phyloP scores from a whole-genome alignment of 257 asterid species.

The Phtheirospermum japonicum region DNA sequence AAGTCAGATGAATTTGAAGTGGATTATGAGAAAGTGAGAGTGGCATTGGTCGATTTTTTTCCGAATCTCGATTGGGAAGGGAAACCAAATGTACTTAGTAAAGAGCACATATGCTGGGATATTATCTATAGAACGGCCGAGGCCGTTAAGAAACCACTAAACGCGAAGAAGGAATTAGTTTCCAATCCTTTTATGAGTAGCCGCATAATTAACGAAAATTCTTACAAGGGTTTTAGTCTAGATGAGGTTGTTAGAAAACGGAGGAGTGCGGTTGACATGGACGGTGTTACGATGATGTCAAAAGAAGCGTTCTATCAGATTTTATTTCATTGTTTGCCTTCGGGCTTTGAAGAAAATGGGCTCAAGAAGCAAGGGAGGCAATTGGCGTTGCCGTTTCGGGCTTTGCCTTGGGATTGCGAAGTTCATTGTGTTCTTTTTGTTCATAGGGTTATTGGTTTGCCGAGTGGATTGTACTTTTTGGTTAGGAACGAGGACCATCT shows the following conservation, averaged over 20 bases:
- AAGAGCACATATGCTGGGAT: slow-evolving; percentile 90
- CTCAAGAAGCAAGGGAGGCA: slow-evolving; percentile 50
- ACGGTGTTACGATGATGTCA: slow-evolving; percentile 57
- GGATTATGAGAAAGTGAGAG: slow-evolving; percentile 55
- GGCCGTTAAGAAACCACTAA: slow-evolving; percentile 57
- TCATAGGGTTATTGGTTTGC: slow-evolving; percentile 80
- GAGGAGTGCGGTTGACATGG: slow-evolving; percentile 98
- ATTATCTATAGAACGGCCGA: slow-evolving; percentile 75
- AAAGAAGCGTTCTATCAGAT: slow-evolving; percentile 82
- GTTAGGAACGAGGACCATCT: slow-evolving; percentile 79
- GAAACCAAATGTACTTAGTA: slow-evolving; percentile 73
- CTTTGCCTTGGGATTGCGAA: slow-evolving; percentile 72
- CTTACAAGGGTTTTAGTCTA: slow-evolving; percentile 54
- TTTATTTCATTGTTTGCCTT: slow-evolving; percentile 79
- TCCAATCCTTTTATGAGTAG: slow-evolving; percentile 45
- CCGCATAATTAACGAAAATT: slow-evolving; percentile 42
- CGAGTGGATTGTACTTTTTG: slow-evolving; percentile 71
- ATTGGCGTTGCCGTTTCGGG: slow-evolving; percentile 68
- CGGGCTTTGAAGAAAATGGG: slow-evolving; percentile 44
- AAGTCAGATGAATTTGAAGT: slow-evolving; percentile 44
- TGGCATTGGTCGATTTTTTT: slow-evolving; percentile 40
- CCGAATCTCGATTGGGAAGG: slow-evolving; percentile 70
- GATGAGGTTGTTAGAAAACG: slow-evolving; percentile 77
- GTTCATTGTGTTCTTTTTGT: slow-evolving; percentile 84
- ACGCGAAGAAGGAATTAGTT: slow-evolving; percentile 29